Conservation (phyloP, 192 early-diverging fungal species). For the Radiomyces spectabilis region DNA sequence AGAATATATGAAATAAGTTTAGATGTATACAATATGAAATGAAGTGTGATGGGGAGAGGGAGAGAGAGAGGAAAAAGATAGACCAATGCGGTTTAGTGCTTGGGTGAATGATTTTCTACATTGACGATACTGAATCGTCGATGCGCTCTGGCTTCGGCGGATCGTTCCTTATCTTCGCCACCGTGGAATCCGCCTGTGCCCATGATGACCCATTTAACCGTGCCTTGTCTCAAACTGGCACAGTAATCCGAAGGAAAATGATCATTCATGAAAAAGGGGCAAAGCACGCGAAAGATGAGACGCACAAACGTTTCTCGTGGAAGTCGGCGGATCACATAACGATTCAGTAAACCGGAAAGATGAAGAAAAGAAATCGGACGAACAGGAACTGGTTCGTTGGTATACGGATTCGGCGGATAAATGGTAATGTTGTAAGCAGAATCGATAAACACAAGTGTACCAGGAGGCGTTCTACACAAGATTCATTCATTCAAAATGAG, state of each 20-base stretch:
- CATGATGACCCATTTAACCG: too few relatives aligned
- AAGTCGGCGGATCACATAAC: slow-evolving; percentile 34
- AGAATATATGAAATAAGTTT: too few relatives aligned
- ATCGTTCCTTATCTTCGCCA: too few relatives aligned
- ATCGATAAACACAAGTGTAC: slow-evolving; percentile 47
- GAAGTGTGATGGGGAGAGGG: too few relatives aligned
- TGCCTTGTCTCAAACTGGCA: too few relatives aligned
- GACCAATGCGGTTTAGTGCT: too few relatives aligned
- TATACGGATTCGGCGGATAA: slow-evolving; percentile 44
- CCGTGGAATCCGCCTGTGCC: too few relatives aligned
- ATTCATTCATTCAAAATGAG: not conserved
- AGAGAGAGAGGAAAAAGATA: too few relatives aligned
- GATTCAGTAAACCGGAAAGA: slow-evolving; percentile 43
- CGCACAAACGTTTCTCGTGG: slow-evolving; percentile 34
- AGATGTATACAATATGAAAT: too few relatives aligned
- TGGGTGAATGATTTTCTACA: too few relatives aligned
- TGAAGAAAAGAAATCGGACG: slow-evolving; percentile 44
- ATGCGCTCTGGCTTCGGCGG: too few relatives aligned
- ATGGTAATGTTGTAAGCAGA: slow-evolving; percentile 34
- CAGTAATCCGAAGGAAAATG: slow-evolving; percentile 51
- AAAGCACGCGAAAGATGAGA: slow-evolving; percentile 33
- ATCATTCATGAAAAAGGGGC: slow-evolving; percentile 48
- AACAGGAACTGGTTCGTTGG: slow-evolving; percentile 38
- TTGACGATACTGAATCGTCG: too few relatives aligned
- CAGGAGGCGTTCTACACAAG: slow-evolving; percentile 48